These are phyloP conservation scores for Fibroporia radiculosa DNA, from an alignment of 768 basidiomycete species.

Conservation along the genomic window DNA sequence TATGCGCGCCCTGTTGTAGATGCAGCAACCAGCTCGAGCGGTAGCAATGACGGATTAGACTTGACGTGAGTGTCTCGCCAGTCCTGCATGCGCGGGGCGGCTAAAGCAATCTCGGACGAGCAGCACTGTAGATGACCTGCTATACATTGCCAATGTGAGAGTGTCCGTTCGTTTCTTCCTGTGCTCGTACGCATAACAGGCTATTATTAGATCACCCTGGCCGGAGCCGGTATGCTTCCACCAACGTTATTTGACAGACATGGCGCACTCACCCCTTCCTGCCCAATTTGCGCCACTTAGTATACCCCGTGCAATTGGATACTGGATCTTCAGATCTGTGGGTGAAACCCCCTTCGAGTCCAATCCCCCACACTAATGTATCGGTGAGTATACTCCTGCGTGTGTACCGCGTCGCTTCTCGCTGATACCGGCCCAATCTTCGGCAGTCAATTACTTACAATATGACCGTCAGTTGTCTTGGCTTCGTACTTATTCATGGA, in stretches of 20 bases:
- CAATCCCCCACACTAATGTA: constrained; percentile 12
- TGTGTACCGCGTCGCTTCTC: background rate
- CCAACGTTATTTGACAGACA: background rate
- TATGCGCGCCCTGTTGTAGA: constrained; percentile 20
- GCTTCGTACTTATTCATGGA: background rate
- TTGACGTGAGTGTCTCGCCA: constrained; percentile 13
- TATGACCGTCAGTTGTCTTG: constrained; percentile 43
- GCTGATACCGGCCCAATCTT: constrained; percentile 7
- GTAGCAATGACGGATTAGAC: constrained; percentile 28
- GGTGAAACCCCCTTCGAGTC: constrained; percentile 25
- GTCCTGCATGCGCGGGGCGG: background rate
- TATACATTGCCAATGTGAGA: constrained; percentile 74
- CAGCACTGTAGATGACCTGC: constrained; percentile 68
- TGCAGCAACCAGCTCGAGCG: constrained; percentile 21
- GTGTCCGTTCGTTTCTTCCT: background rate
- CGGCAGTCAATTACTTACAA: constrained; percentile 43
- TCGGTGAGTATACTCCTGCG: constrained; percentile 15
- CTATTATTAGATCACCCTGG: constrained; percentile 52
- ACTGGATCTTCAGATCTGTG: constrained; percentile 84
- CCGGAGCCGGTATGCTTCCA: constrained; percentile 41
- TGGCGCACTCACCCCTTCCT: constrained; percentile 1
- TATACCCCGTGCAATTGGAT: constrained; percentile 71
- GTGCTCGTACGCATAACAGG: constrained; percentile 5
- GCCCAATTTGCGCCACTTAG: constrained; percentile 27
- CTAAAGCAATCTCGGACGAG: background rate